Evolutionary conservation across 495 filamentous ascomycete genomes (phyloP), one percentile per base, ranked within the genome.

Genomic region (Achaetomiella virescens): DNA sequence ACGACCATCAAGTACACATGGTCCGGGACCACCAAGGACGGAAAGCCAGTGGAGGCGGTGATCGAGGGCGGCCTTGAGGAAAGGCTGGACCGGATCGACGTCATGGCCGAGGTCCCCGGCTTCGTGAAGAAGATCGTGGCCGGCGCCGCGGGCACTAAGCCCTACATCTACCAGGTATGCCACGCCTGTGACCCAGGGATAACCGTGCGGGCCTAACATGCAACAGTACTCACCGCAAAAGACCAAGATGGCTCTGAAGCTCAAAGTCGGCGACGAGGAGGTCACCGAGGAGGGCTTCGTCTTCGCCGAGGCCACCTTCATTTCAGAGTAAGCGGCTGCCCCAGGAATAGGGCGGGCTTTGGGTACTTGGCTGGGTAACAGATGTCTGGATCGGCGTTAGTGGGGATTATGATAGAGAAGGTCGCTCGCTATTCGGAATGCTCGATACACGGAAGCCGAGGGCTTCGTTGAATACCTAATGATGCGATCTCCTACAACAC

Each of bases 41-140:
- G 84, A 22, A 85, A 91, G 64, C 67, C 77, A 2, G 77, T 89
- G 33, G 70, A 78, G 42, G 93, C 89, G 8, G 73, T 77, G 27
- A 62, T 97, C 10, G 83, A 87, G 57, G 88, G 86, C 10, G 61
- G 72, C 12, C 74, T 96, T 11, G 88, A 83, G n/a, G 73, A 81
- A 24, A 81, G 81, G 43, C 67, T 87, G 27, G 95, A 98, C 69
- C 84, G 89, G 58, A 82, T 98, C 47, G 95, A 98, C 70, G 86
- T 98, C 52, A 95, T 98, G 91, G 89, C 85, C 9, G 90, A 98
- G 67, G 87, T 97, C 47, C 93, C 93, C 3, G 88, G 87, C 27
- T 95, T 98, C 63, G 85, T 98, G 64, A 98, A 97, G 82, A 83
- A 80, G 46, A 87, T 98, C 69, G 90, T 95, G 11, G 88, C 87